Evolutionary conservation across 108 stramenopile genomes (phyloP).

Genomic region (Skeletonema menzelii): DNA sequence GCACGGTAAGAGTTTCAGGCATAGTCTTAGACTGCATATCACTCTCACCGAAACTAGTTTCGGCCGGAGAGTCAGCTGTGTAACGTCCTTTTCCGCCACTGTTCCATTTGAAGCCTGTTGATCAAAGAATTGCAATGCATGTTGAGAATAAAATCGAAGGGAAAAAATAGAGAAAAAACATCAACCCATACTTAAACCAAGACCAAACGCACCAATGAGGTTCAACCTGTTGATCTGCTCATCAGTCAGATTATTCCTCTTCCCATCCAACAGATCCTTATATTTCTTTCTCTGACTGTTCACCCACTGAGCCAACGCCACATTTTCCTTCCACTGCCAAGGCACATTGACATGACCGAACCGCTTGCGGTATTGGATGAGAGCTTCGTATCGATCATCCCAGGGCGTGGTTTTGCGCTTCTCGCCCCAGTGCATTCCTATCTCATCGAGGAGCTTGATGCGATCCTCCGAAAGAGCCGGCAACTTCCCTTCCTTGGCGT

Average conservation of each 20-base stretch:
- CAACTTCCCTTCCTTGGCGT: slow-evolving; percentile 20
- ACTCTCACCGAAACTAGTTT: background rate
- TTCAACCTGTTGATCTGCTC: slow-evolving; percentile 42
- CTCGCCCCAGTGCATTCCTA: slow-evolving; percentile 38
- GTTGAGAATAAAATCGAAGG: background rate
- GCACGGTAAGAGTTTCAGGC: background rate
- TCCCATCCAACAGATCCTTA: slow-evolving; percentile 37
- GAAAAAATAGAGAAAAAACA: background rate
- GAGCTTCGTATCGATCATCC: slow-evolving; percentile 26
- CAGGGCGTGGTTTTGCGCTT: slow-evolving; percentile 28
- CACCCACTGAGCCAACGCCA: slow-evolving; percentile 37
- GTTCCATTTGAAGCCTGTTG: background rate
- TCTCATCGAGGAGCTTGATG: slow-evolving; percentile 28
- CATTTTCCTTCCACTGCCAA: slow-evolving; percentile 30
- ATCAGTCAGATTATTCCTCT: slow-evolving; percentile 37
- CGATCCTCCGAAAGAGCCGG: slow-evolving; percentile 32
- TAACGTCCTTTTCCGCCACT: background rate
- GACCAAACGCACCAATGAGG: slow-evolving; percentile 24
- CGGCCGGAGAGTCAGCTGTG: background rate
- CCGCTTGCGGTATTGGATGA: slow-evolving; percentile 25
- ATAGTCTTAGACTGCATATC: too few relatives aligned
- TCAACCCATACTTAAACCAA: background rate
- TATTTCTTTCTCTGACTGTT: slow-evolving; percentile 43
- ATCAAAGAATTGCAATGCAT: background rate
- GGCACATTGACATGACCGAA: slow-evolving; percentile 46